Base-by-base conservation (phyloP, 805 yeast genomes). In the Helenozyma baotianmanensis region DNA sequence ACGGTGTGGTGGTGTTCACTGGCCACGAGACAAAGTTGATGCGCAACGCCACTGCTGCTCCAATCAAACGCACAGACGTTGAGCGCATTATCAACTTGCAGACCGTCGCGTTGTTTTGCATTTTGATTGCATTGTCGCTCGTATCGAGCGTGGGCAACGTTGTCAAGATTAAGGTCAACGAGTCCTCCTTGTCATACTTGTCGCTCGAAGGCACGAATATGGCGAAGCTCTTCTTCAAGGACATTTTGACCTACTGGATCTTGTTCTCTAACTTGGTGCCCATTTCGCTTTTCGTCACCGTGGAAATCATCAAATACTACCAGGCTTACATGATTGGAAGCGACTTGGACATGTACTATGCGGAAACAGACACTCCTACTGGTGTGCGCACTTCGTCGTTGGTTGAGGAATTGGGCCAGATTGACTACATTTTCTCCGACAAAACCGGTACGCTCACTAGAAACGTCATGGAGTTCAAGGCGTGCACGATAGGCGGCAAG, bases 21-120 rank as follows among this genome's bases (percentile, higher is more conserved):
- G 99, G 99, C 14, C 99, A 94, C 56, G 98, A 92, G 62, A 92
- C 99, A 0, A 92, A 92, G 53, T 70, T 92, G 45, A 90, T 92
- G 97, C 78, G 98, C 55, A 92, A 92, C 63, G 98, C 99, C 13
- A 89, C 97, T 2, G 97, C 98, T 2, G 81, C 99, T 2, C 99
- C 99, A 9, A 94, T 92, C 51, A 92, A 92, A 56, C 75, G 95
- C 50, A 92, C 99, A 1, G 95, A 95, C 16, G 97, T 94, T 10
- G 99, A 92, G 65, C 77, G 95, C 56, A 83, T 89, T 61, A 90
- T 92, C 48, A 94, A 92, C 55, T 60, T 85, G 48, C 99, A 92
- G 58, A 90, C 92, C 50, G 63, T 92, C 38, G 95, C 90, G 2
- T 65, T 92, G 40, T 92, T 92, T 56, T 77, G 82, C 17, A 79